Evolutionary conservation across 352 stramenopile species (phyloP).

Genomic region (Globisporangium splendens): DNA sequence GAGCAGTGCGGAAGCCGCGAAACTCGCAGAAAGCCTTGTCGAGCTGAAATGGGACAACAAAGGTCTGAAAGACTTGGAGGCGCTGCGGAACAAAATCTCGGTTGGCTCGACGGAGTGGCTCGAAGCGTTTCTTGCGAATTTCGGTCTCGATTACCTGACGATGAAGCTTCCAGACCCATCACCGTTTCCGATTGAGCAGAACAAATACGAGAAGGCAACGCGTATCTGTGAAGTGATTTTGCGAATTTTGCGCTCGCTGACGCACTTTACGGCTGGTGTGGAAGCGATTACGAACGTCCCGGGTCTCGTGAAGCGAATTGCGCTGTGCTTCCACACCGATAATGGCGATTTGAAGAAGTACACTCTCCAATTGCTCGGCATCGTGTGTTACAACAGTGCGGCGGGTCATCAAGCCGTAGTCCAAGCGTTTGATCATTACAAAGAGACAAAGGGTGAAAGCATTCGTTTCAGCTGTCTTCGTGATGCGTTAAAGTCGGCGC

Average conservation of each 20-base stretch:
- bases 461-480: slow-evolving; percentile 81
- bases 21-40: slow-evolving; percentile 71
- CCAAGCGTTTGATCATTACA: slow-evolving; percentile 81
- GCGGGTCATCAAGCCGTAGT: slow-evolving; percentile 75
- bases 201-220: slow-evolving; percentile 77
- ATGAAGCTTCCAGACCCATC: slow-evolving; percentile 85
- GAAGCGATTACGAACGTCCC: slow-evolving; percentile 80
- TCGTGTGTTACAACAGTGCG: slow-evolving; percentile 87
- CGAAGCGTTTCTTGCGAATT: slow-evolving; percentile 66
- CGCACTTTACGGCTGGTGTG: slow-evolving; percentile 74
- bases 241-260: slow-evolving; percentile 70
- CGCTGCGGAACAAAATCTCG: slow-evolving; percentile 66
- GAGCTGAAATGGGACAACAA: slow-evolving; percentile 84
- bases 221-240: slow-evolving; percentile 74
- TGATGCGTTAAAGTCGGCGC: slow-evolving; percentile 76
- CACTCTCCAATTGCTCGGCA: slow-evolving; percentile 75
- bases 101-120: slow-evolving; percentile 73
- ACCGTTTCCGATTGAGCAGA: slow-evolving; percentile 74
- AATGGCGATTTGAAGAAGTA: slow-evolving; percentile 82
- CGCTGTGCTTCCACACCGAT: slow-evolving; percentile 83
- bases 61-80: slow-evolving; percentile 68
- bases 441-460: slow-evolving; percentile 75
- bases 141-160: slow-evolving; percentile 79
- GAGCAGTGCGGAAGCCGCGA: slow-evolving; percentile 52
- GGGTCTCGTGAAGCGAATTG: slow-evolving; percentile 74